Conservation (phyloP, 352 stramenopile genomes). For the Pseudoperonospora humuli region DNA sequence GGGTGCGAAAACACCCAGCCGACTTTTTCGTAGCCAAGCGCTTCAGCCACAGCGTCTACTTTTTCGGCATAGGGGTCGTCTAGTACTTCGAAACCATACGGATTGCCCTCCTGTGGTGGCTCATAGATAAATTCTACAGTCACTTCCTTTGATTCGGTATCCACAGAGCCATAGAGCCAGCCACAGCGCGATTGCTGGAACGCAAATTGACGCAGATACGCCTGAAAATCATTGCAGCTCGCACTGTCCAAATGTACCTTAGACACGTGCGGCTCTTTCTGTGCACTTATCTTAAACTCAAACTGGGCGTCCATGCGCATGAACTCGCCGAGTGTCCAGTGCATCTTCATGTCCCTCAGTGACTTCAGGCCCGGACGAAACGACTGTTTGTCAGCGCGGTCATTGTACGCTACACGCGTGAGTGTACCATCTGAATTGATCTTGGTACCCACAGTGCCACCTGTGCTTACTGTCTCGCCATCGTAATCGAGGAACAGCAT, state of each 20-base stretch:
- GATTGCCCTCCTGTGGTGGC: slow-evolving; percentile 87
- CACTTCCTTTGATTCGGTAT: slow-evolving; percentile 79
- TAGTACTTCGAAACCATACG: slow-evolving; percentile 87
- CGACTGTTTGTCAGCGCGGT: slow-evolving; percentile 65
- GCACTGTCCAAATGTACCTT: slow-evolving; percentile 85
- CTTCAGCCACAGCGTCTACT: slow-evolving; percentile 75
- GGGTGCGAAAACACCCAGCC: slow-evolving; percentile 97
- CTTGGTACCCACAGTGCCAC: slow-evolving; percentile 47
- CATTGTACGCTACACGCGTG: slow-evolving; percentile 69
- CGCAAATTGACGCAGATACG: slow-evolving; percentile 80
- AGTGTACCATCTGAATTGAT: slow-evolving; percentile 77
- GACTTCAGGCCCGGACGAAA: slow-evolving; percentile 94
- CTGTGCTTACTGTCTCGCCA: slow-evolving; percentile 49
- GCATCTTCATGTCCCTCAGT: slow-evolving; percentile 97
- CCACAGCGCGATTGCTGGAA: slow-evolving; percentile 92
- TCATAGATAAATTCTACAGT: slow-evolving; percentile 95
- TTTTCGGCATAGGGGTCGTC: slow-evolving; percentile 87
- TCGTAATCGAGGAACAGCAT: slow-evolving; percentile 78
- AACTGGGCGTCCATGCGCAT: slow-evolving; percentile 96
- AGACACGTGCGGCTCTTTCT: slow-evolving; percentile 81
- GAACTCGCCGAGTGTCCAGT: slow-evolving; percentile 97
- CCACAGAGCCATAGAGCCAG: slow-evolving; percentile 92
- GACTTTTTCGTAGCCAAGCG: slow-evolving; percentile 89
- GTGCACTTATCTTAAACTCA: slow-evolving; percentile 94
- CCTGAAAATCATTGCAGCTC: slow-evolving; percentile 89